A percentile compares a stretch with the other conserved stretches of the same genome.
These are phyloP conservation scores for Xylaria sp. DNA, from an alignment of 2,329 filamentous ascomycete species.

Conservation along the genomic window DNA sequence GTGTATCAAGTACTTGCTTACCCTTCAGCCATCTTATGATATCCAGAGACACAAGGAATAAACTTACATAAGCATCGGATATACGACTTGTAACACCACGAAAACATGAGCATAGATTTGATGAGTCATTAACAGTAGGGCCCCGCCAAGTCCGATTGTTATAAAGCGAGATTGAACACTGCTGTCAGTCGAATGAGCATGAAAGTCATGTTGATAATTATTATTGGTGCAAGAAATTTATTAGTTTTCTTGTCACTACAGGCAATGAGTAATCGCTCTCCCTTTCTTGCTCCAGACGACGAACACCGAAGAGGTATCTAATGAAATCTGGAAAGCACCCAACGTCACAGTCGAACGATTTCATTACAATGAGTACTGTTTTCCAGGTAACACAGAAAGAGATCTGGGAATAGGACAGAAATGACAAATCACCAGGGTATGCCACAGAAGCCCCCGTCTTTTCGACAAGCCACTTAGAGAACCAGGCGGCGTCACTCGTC, in stretches of 20 bases:
- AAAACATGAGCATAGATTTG: too few species aligned
- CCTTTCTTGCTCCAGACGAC: constrained; percentile 43
- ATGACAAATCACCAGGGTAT: constrained; percentile 35
- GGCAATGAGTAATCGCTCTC: constrained; percentile 46
- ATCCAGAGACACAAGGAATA: too few species aligned
- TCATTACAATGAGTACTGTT: constrained; percentile 46
- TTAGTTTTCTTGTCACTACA: constrained; percentile 51
- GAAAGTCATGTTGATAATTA: not conserved
- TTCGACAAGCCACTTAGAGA: constrained; percentile 35
- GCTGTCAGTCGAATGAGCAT: not conserved
- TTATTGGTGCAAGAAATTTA: constrained; percentile 49
- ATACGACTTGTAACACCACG: too few species aligned
- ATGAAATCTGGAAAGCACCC: constrained; percentile 46
- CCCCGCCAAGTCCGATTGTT: too few species aligned
- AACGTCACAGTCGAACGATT: constrained; percentile 42
- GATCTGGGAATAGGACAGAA: constrained; percentile 43
- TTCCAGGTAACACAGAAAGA: constrained; percentile 43
- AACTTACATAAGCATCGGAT: too few species aligned
- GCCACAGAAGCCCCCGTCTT: constrained; percentile 37
- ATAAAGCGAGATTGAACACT: not conserved
- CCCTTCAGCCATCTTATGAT: too few species aligned
- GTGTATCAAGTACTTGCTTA: too few species aligned
- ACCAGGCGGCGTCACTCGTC: constrained; percentile 35
- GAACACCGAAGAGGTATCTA: constrained; percentile 50
- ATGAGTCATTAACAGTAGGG: too few species aligned